Evolutionary conservation across 2,329 filamentous ascomycete genomes (phyloP), one percentile per base, ranked within the genome.

Genomic region (Sclerotinia borealis): DNA sequence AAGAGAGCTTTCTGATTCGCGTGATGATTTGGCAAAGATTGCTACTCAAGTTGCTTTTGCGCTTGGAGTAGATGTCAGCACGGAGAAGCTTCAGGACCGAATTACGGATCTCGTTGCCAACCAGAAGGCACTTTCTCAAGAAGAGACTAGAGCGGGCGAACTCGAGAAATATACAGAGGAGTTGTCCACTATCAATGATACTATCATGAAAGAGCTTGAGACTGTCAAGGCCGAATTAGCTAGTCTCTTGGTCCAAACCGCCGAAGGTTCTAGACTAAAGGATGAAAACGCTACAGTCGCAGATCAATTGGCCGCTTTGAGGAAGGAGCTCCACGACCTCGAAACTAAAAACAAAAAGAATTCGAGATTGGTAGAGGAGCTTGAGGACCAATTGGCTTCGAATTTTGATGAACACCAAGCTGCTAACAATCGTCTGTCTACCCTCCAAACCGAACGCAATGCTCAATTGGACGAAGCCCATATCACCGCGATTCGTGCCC

Each of bases 391-490:
- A 76, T 86, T 99, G 61, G 93, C 93, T 73, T 91, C 84, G 74
- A 97, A 95, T 78, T 99, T 92, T 76, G 95, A 99, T 73, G 91
- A 96, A 75, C 92, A 93, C 65, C 91, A 97, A 73, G 81, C 86
- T 65, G 87, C 88, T 15, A 92, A 85, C 75, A 96, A 96, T 78
- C 87, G 93, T 61, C 79, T 98, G 60, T 97, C 93, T 59, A 88
- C 90, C 54, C 81, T 93, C 55, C 88, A 92, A 73, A 85, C 85
- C 22, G 90, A 93, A 76, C 87, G 89, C 54, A 85, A 87, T 65
- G 81, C 82, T 59, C 87, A 93, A 71, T 77, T 96, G 43, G 91
- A 96, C 66, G 92, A 97, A 68, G 89, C 89, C 11, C 89, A 88
- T 68, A 78, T 83, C 34, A 85, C 85, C 51, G 86, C 85, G 68